phyloP scores from a whole-genome alignment of 139 green algal species.

The Picochlorum sp. region DNA sequence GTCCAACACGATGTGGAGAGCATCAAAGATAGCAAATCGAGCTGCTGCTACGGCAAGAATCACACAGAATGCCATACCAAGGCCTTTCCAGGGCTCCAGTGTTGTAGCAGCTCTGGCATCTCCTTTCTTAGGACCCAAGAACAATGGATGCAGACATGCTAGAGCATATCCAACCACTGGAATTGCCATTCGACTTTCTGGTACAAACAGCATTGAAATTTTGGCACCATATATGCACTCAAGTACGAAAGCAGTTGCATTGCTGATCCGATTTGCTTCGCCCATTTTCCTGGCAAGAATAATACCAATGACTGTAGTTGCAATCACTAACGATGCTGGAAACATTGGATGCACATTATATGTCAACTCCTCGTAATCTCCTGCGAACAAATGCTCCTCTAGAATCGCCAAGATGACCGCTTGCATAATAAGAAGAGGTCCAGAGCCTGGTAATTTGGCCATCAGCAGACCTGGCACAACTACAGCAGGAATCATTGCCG shows the following conservation, averaged over 20 bases:
- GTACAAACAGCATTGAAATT: conserved; percentile 77
- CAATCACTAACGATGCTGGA: conserved; percentile 74
- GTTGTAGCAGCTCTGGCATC: conserved; percentile 13
- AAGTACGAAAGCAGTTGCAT: conserved; percentile 27
- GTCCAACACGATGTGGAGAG: conserved; percentile 45
- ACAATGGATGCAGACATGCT: conserved; percentile 41
- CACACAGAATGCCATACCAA: conserved; percentile 37
- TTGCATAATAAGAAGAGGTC: conserved; percentile 43
- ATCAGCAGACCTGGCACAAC: conserved; percentile 61
- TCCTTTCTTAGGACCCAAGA: conserved; percentile 29
- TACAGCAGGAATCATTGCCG: conserved; percentile 55
- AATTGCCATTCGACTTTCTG: conserved; percentile 40
- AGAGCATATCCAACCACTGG: conserved; percentile 35
- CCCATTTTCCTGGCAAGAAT: conserved; percentile 27
- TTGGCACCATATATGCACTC: conserved; percentile 75
- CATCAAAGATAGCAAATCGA: conserved; percentile 83
- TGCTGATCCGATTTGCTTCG: conserved; percentile 7
- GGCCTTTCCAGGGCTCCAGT: conserved; percentile 45
- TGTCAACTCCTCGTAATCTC: conserved; percentile 40
- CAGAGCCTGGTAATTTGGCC: not conserved
- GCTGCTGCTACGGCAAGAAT: conserved; percentile 48
- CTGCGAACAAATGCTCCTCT: conserved; percentile 63
- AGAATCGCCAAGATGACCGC: conserved; percentile 56
- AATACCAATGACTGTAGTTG: conserved; percentile 67
- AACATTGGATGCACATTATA: conserved; percentile 58